Conservation (phyloP, 129 eudicot species). For the Daucus carota region DNA sequence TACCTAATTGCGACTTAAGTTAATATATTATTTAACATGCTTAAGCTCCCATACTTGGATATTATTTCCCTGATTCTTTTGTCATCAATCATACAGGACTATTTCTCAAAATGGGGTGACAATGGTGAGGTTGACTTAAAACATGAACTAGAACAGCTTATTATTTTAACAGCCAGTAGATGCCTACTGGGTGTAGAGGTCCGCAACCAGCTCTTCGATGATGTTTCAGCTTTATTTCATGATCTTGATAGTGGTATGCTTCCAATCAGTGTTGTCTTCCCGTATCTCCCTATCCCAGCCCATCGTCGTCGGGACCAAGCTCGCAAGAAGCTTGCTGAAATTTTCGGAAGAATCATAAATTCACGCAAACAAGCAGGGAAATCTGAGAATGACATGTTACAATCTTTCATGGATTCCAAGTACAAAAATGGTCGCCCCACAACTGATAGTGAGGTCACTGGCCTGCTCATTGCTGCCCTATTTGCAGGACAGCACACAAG, state of each 20-base stretch:
- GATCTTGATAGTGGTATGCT: constrained; percentile 94
- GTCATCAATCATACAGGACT: constrained; percentile 39
- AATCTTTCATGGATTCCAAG: constrained; percentile 88
- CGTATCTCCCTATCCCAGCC: constrained; percentile 91
- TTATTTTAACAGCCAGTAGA: constrained; percentile 89
- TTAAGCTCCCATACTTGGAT: neutral
- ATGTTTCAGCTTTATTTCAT: constrained; percentile 88
- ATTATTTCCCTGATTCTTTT: neutral
- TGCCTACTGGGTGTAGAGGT: constrained; percentile 88
- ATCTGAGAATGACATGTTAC: constrained; percentile 66
- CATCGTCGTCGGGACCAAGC: constrained; percentile 88
- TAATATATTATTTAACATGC: neutral
- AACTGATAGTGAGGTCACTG: constrained; percentile 73
- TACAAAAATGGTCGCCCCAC: constrained; percentile 91
- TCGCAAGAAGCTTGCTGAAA: constrained; percentile 62
- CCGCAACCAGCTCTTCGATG: constrained; percentile 84
- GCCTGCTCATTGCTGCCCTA: constrained; percentile 85
- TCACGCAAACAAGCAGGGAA: constrained; percentile 71
- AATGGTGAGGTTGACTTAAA: constrained; percentile 92
- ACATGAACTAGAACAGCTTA: constrained; percentile 72
- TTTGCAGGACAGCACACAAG: constrained; percentile 97
- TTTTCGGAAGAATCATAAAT: constrained; percentile 56
- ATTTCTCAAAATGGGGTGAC: constrained; percentile 94
- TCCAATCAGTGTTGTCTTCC: constrained; percentile 91
- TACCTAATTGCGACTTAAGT: too few species aligned